Percentiles rank a stretch among this genome's conserved stretches.
These are phyloP conservation scores for Emergomyces pasteurianus DNA, from an alignment of 2,329 filamentous ascomycete species.

Conservation along the genomic window DNA sequence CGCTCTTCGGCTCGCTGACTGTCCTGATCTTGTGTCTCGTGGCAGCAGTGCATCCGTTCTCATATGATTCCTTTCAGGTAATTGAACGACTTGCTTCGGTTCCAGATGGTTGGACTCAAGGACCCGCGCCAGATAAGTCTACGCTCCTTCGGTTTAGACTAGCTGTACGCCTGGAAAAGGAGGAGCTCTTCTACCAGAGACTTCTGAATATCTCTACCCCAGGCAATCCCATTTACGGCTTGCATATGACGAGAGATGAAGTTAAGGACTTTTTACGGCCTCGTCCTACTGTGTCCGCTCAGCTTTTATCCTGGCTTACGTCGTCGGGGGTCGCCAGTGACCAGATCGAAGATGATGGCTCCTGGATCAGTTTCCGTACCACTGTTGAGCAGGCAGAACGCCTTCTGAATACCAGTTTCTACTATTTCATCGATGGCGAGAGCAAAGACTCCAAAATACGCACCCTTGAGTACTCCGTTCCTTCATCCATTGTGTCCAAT, in stretches of 20 bases:
- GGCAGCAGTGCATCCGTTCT: not conserved
- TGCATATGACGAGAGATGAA: conserved; percentile 48
- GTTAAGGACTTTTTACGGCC: conserved; percentile 44
- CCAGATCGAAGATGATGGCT: conserved; percentile 39
- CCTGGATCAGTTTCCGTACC: conserved; percentile 49
- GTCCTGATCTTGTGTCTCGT: not conserved
- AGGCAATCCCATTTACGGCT: conserved; percentile 45
- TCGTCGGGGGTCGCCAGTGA: conserved; percentile 35
- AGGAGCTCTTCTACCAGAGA: not conserved
- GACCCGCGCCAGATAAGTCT: not conserved
- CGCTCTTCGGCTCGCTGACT: not conserved
- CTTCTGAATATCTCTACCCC: conserved; percentile 43
- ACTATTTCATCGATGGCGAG: conserved; percentile 8
- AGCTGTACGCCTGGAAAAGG: not conserved
- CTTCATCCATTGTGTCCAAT: conserved; percentile 40
- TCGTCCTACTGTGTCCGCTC: conserved; percentile 33
- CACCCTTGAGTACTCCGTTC: conserved; percentile 50
- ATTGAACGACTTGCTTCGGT: not conserved
- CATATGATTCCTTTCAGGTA: not conserved
- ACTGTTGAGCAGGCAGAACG: conserved; percentile 36
- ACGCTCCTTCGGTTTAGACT: not conserved
- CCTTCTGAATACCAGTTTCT: conserved; percentile 48
- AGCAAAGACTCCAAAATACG: conserved; percentile 37
- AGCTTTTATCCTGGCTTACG: conserved; percentile 44
- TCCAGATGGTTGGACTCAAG: conserved; percentile 1